Percentiles rank a stretch among this genome's conserved stretches.
Evolutionary conservation across 164 flowering plant genomes (phyloP).

Genomic region (Piper betle): DNA sequence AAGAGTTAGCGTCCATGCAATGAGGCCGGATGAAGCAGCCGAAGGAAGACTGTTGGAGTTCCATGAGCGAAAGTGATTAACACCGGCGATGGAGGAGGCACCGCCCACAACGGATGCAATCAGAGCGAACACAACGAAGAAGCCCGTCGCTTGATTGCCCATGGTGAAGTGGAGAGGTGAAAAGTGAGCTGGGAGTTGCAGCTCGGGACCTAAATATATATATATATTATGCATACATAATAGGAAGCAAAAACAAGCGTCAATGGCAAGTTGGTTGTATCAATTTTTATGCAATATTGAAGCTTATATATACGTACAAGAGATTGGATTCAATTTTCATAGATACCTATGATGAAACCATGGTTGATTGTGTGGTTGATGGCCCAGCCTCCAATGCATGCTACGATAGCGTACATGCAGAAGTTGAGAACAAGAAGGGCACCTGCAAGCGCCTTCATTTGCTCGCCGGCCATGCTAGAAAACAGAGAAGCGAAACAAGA

Average conservation of each 20-base stretch:
- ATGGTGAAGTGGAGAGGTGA: conserved; percentile 80
- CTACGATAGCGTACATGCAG: conserved; percentile 67
- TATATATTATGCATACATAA: background rate
- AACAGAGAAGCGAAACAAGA: background rate
- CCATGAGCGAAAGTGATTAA: conserved; percentile 52
- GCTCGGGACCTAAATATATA: conserved; percentile 39
- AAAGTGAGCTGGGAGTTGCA: conserved; percentile 68
- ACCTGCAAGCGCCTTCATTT: conserved; percentile 38
- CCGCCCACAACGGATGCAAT: conserved; percentile 78
- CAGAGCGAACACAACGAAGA: conserved; percentile 61
- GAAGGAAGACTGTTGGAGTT: conserved; percentile 43
- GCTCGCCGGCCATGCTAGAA: conserved; percentile 28
- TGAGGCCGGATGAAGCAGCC: conserved; percentile 50
- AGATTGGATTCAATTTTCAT: no score
- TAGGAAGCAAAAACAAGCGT: background rate
- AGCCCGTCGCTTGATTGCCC: conserved; percentile 89
- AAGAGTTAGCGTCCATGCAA: conserved; percentile 75
- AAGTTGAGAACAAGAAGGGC: conserved; percentile 63
- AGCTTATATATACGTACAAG: no score
- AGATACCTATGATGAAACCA: conserved; percentile 75
- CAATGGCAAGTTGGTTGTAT: background rate
- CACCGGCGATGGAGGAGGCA: conserved; percentile 52
- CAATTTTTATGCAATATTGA: background rate
- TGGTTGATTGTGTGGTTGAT: conserved; percentile 62
- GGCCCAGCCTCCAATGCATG: conserved; percentile 87